Base-by-base conservation (phyloP, 2,329 filamentous ascomycete species). In the Monosporascus sp. region DNA sequence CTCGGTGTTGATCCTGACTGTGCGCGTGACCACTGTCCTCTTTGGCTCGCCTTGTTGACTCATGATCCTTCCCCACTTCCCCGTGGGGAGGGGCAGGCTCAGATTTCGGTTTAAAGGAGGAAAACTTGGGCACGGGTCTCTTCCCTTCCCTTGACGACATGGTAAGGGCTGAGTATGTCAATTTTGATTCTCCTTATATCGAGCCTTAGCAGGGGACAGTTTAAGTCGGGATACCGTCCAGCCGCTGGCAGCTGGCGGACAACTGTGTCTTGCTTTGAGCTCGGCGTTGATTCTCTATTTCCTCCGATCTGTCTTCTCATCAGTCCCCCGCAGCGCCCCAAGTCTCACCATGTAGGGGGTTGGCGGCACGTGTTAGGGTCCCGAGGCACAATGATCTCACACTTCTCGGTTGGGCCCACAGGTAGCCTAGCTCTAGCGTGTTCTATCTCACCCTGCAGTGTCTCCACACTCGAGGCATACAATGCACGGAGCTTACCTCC, bases 61-160 rank as follows among this genome's bases (percentile, higher is more conserved):
- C 52, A 11, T 43, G n/a, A 38, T 49, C 54, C 14, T 50, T 31
- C 54, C 59, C 47, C 54, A 52, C 57, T 52, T 50, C 46, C 48
- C 45, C 14, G 48, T 52, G 55, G 37, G 31, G 55, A 49, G 43
- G 47, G 18, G 59, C 56, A 31, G 57, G 9, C 17, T 53, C 50
- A 14, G 63, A 51, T 55, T 77, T 79, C 55, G 79, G 81, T 59
- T 80, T 85, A 73, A 92, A 93, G 57, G 88, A 92, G 20, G 82
- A 76, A 64, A 93, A 92, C 61, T 85, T 90, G 9, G 89, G 88
- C 22, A 88, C 75, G 55, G 70, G 49, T 46, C 44, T 51, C 52
- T 59, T 63, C 31, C 53, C 56, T 50, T 60, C 57, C 49, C 59
- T 59, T 53, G 63, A 59, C 37, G 63, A 59, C 62, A 66, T 60